phyloP scores from a whole-genome alignment of 306 rosid genomes.

The barrel medic (Medicago truncatula) region MtrunA17r5.0-ANR NC_053046.1:27475501-27476000 shows the following conservation, averaged over 20 bases:
- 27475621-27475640: not conserved
- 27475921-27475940: constrained; percentile 51
- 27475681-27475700: constrained; percentile 74
- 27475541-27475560: not conserved
- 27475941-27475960: constrained; percentile 54
- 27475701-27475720: constrained; percentile 67
- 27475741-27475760: constrained; percentile 76
- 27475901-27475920: too few relatives aligned
- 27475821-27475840: constrained; percentile 78
- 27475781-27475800: constrained; percentile 56
- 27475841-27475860: constrained; percentile 66
- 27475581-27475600: not conserved
- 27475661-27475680: constrained; percentile 50
- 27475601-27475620: not conserved
- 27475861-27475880: constrained; percentile 42
- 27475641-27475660: constrained; percentile 12
- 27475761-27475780: constrained; percentile 77
- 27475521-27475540: not conserved
- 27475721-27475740: constrained; percentile 69
- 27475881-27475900: not conserved
- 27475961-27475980: constrained; percentile 58
- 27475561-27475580: constrained; percentile 6
- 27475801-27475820: constrained; percentile 62
- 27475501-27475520: too few relatives aligned
- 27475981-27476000: constrained; percentile 63